Base-by-base conservation (phyloP, 2,329 filamentous ascomycete species). In the Fusarium illudens region DNA sequence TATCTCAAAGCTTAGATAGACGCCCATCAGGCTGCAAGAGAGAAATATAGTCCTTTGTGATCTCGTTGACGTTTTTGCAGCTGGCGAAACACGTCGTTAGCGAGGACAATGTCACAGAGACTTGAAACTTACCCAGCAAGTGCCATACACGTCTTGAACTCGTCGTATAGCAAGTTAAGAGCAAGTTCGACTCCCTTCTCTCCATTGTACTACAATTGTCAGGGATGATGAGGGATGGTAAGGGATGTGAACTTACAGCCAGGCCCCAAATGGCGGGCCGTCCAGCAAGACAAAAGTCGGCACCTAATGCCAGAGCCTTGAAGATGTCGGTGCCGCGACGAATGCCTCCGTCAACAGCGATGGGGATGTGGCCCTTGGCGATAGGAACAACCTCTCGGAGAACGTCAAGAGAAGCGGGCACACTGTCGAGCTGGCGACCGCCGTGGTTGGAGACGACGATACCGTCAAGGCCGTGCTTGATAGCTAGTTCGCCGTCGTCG, bases 401-500 rank as follows among this genome's bases (percentile, higher is more conserved):
- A 22, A 73, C 66, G 54, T 78, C 76, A 11, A 79, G 62, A 12
- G 76, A 70, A 1, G 75, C 74, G 3, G 73, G 75, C 19, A 71
- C 73, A 2, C 73, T 70, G 61, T 78, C 75, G 9, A 79, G 71
- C 49, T 79, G 77, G 15, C 78, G 67, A n/a, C 75, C 75, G 19
- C 77, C 76, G 50, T 79, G 77, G 68, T 79, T 79, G 17, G 75
- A 77, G 15, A 79, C 68, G 30, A 75, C 70, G n/a, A 79, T 75
- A 6, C 67, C 75, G 46, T 75, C 66, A 10, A 71, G 70, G 4
- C 77, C 76, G 42, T 75, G 58, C 49, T 73, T 62, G n/a, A 77
- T 67, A 11, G 76, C 74, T 9, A 71, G 61, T 9, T 68, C 60
- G 10, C 73, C 76, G 59, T 79, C 76, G 17, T 76, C 76, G 13